phyloP scores from a whole-genome alignment of 345 rosid genomes.

The Aquilaria malaccensis region DNA sequence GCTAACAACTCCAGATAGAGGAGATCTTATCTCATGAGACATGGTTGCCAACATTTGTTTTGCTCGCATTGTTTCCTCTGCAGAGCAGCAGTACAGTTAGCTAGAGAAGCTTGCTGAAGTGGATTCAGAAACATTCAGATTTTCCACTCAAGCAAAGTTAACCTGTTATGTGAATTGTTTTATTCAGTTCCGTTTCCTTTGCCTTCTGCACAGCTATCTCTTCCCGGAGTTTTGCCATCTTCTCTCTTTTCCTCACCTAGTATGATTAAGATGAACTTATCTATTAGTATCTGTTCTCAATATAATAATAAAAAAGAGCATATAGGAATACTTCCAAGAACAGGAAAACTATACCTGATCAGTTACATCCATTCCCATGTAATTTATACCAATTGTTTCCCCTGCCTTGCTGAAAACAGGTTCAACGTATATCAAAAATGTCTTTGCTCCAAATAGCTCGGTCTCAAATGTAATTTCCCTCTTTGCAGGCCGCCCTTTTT shows the following conservation, averaged over 20 bases:
- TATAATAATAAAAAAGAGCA: not conserved
- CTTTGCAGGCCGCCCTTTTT: conserved; percentile 83
- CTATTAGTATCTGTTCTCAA: not conserved
- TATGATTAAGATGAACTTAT: not conserved
- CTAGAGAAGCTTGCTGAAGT: not conserved
- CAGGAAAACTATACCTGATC: conserved; percentile 59
- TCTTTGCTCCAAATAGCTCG: conserved; percentile 74
- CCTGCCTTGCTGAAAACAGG: conserved; percentile 85
- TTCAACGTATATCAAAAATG: conserved; percentile 81
- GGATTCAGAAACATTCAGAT: conserved; percentile 2
- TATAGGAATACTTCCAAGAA: conserved; percentile 1
- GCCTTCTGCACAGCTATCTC: conserved; percentile 97
- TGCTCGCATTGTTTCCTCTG: conserved; percentile 99
- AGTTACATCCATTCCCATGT: conserved; percentile 96
- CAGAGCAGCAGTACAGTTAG: conserved; percentile 1
- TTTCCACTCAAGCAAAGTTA: not conserved
- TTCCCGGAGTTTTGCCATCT: conserved; percentile 80
- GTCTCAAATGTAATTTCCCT: conserved; percentile 90
- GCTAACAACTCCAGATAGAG: conserved; percentile 88
- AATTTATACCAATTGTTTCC: conserved; percentile 87
- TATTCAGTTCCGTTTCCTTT: conserved; percentile 88
- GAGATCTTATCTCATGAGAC: conserved; percentile 99
- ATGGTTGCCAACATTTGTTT: conserved; percentile 96
- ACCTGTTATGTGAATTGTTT: conserved; percentile 98
- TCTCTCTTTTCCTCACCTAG: conserved; percentile 81